Conservation (phyloP, 805 yeast species). For the Yarrowia sp. region DNA sequence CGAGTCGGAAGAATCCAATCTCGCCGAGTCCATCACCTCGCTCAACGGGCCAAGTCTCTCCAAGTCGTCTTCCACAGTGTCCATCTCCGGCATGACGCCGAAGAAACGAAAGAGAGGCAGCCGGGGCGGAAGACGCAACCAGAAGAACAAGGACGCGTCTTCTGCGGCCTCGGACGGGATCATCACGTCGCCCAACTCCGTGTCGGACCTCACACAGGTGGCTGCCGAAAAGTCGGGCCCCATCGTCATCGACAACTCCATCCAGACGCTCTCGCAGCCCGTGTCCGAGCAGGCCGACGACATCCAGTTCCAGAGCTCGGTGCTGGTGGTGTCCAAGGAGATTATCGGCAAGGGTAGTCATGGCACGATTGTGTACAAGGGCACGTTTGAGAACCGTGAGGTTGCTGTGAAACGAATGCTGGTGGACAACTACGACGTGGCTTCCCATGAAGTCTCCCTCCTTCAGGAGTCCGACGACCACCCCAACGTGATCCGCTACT, state of each 20-base stretch:
- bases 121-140: slow-evolving; percentile 76
- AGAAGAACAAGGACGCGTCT: slow-evolving; percentile 15
- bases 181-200: slow-evolving; percentile 26
- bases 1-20: slow-evolving; percentile 23
- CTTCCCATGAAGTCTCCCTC: slow-evolving; percentile 86
- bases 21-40: slow-evolving; percentile 20
- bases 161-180: background rate
- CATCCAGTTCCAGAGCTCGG: slow-evolving; percentile 33
- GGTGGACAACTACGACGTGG: slow-evolving; percentile 90
- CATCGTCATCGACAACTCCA: slow-evolving; percentile 36
- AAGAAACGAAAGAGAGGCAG: slow-evolving; percentile 83
- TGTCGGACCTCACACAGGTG: slow-evolving; percentile 1
- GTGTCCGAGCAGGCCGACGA: slow-evolving; percentile 31
- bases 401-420: slow-evolving; percentile 96
- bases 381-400: slow-evolving; percentile 87
- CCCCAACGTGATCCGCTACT: slow-evolving; percentile 91
- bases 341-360: slow-evolving; percentile 96
- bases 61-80: slow-evolving; percentile 7
- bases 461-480: slow-evolving; percentile 96
- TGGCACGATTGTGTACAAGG: slow-evolving; percentile 93
- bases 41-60: slow-evolving; percentile 9
- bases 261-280: slow-evolving; percentile 39
- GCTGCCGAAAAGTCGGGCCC: slow-evolving; percentile 19
- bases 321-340: slow-evolving; percentile 50
- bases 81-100: slow-evolving; percentile 16